These are phyloP conservation scores for Ambrosia hybrid DNA, from an alignment of 140 eudicot species.

Conservation along the genomic window DNA sequence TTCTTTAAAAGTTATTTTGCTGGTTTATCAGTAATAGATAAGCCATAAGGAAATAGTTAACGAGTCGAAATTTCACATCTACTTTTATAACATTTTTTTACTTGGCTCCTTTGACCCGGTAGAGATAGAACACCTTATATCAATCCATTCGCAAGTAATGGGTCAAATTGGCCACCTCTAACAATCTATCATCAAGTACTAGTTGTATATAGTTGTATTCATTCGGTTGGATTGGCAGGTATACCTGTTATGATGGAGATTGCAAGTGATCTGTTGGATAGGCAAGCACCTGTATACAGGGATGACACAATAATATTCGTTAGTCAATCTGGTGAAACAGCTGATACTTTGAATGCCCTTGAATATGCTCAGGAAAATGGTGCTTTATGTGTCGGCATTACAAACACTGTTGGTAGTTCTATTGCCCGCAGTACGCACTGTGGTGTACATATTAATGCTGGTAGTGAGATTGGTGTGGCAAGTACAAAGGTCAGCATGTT, in stretches of 20 bases:
- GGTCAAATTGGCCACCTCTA: no score
- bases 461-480: constrained; percentile 98
- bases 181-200: background rate
- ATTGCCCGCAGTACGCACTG: constrained; percentile 94
- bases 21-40: background rate
- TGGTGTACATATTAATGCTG: constrained; percentile 98
- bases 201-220: constrained; percentile 8
- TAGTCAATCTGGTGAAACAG: constrained; percentile 99
- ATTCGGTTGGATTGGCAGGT: constrained; percentile 42
- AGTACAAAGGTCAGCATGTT: constrained; percentile 79
- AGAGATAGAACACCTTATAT: no score
- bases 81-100: no score
- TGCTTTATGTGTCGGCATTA: constrained; percentile 96
- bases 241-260: constrained; percentile 95
- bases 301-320: constrained; percentile 91
- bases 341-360: constrained; percentile 87
- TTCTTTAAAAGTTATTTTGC: background rate
- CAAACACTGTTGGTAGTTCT: constrained; percentile 98
- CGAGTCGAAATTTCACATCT: background rate
- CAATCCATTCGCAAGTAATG: no score
- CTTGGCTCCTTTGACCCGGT: no score
- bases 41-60: no score
- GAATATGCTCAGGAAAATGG: constrained; percentile 92
- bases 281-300: constrained; percentile 93
- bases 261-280: constrained; percentile 94